A percentile compares a stretch with the other conserved stretches of the same genome.
These are phyloP conservation scores for Didymella pomorum DNA, from an alignment of 2,329 filamentous ascomycete species.

Conservation along the genomic window DNA sequence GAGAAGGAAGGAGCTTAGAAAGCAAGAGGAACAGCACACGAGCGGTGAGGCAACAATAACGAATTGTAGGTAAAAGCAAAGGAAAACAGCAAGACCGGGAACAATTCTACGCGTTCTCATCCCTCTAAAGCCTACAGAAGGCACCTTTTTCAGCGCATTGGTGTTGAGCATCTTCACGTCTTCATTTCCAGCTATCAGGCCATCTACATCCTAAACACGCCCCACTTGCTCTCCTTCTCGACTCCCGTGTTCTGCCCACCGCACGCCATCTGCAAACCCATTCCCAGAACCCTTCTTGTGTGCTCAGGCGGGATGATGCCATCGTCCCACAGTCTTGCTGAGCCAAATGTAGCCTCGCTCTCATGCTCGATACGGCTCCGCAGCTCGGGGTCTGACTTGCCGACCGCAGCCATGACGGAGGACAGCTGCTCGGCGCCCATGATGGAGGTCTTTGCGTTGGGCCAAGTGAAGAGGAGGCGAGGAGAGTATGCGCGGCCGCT, in stretches of 20 bases:
- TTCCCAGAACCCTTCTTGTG: slow-evolving; percentile 58
- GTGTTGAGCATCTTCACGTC: neutral
- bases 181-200: neutral
- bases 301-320: slow-evolving; percentile 60
- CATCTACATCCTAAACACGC: slow-evolving; percentile 53
- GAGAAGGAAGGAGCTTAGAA: too few species aligned
- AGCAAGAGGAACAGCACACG: too few species aligned
- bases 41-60: too few species aligned
- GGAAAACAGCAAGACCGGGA: too few species aligned
- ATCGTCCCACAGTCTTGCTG: slow-evolving; percentile 83
- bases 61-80: too few species aligned
- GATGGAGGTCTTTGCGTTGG: slow-evolving; percentile 92
- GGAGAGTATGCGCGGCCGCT: slow-evolving; percentile 91
- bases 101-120: too few species aligned
- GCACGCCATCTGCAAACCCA: slow-evolving; percentile 58
- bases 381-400: slow-evolving; percentile 81
- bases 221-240: slow-evolving; percentile 49
- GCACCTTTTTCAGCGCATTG: too few species aligned
- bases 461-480: slow-evolving; percentile 95
- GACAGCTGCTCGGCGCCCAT: slow-evolving; percentile 95
- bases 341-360: slow-evolving; percentile 87
- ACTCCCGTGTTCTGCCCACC: slow-evolving; percentile 48
- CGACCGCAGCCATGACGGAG: slow-evolving; percentile 93
- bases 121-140: too few species aligned
- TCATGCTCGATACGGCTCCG: slow-evolving; percentile 87